Base-by-base conservation (phyloP, 805 yeast species). In the Candida namnaoensis region DNA sequence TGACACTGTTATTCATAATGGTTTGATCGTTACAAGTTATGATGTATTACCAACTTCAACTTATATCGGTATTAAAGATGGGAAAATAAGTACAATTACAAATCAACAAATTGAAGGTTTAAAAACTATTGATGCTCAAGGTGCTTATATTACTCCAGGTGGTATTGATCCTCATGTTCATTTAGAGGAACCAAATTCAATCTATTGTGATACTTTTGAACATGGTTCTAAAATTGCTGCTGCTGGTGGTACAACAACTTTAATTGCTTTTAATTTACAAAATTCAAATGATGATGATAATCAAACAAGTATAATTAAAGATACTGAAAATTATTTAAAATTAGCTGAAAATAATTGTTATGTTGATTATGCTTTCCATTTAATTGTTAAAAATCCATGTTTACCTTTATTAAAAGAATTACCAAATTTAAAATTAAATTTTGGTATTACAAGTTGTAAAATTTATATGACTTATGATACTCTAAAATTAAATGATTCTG, bases 401-500 rank as follows among this genome's bases (percentile, higher is more conserved):
- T 45, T 56, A 41, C 45, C 47, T 13, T 47, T 64, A n/a, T 48
- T 51, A 30, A 47, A 54, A 25, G 61, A 64, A 43, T 47, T 64
- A 32, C 62, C 61, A 7, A 48, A 41, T 26, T 53, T 69, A 23
- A 59, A 64, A 14, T 43, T 56, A 13, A 54, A 57, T n/a, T 54
- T 57, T 34, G 72, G 72, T 9, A 60, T 68, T 35, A 57, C 70
- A 30, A 57, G 66, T 30, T 63, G 68, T 33, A 68, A 68, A 44
- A 56, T 72, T 15, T 72, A 69, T 53, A 71, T 70, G 49, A 68
- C 76, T 5, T 72, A 71, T 48, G 71, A 69, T 28, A 58, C 62
- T 15, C 57, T 65, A 43, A 68, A 64, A 44, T 53, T 71, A 25
- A 54, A 55, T 30, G 77, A 71, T 44, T 56, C 60, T n/a, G 66